Conservation (phyloP, 2,329 filamentous ascomycete genomes). For the Sporothrix schenckii region DNA sequence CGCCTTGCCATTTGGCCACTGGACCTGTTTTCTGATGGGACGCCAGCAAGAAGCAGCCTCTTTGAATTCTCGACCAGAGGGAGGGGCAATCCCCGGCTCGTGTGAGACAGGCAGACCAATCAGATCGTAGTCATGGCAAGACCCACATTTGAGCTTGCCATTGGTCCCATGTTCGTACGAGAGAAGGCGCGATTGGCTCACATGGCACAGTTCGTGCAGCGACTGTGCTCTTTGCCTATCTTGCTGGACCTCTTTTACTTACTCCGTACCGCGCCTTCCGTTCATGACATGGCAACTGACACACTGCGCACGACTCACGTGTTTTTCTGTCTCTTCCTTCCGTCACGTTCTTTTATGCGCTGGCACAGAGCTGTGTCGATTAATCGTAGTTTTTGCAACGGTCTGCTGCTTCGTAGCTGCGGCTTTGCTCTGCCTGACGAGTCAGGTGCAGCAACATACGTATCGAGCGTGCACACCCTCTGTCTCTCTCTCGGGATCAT, state of each 20-base stretch:
- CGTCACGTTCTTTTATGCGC: not conserved
- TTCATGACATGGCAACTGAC: not conserved
- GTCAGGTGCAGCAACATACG: conserved; percentile 6
- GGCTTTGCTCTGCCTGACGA: conserved; percentile 3
- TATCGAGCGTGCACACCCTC: not conserved
- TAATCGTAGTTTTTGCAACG: not conserved
- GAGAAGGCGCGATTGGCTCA: conserved; percentile 27
- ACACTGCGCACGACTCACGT: conserved; percentile 13
- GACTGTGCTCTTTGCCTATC: not conserved
- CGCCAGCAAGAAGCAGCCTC: not conserved
- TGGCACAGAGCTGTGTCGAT: too few relatives aligned
- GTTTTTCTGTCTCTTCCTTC: not conserved
- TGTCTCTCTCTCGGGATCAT: not conserved
- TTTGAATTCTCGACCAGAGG: not conserved
- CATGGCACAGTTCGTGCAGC: not conserved
- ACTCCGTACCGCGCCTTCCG: conserved; percentile 22
- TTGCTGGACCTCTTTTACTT: not conserved
- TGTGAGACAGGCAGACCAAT: conserved; percentile 18
- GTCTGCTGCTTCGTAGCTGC: not conserved
- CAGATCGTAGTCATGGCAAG: not conserved
- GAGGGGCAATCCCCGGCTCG: not conserved
- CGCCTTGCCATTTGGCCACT: conserved; percentile 45
- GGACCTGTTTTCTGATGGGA: conserved; percentile 32
- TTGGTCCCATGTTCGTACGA: conserved; percentile 25
- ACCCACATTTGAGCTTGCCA: conserved; percentile 11